Percentiles rank a stretch among this genome's conserved stretches.
phyloP scores from a whole-genome alignment of 2,329 filamentous ascomycete species.

The Phaeosphaeria sp. region DNA sequence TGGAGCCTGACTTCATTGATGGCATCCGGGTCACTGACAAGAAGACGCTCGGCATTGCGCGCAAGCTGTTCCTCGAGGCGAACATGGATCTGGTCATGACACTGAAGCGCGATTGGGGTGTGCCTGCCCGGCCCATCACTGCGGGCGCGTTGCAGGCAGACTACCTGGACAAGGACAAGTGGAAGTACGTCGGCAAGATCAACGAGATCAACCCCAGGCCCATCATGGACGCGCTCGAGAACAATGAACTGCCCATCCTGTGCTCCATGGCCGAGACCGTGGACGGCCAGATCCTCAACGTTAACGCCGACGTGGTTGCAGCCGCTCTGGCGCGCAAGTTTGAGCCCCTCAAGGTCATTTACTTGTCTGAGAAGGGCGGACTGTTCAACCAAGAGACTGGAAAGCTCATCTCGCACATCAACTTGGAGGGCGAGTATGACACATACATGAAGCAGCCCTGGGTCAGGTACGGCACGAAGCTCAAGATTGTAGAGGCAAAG shows the following conservation, averaged over 20 bases:
- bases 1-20: conserved; percentile 95
- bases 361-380: conserved; percentile 97
- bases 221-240: conserved; percentile 86
- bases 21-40: conserved; percentile 95
- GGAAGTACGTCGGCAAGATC: conserved; percentile 94
- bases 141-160: conserved; percentile 90
- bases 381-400: conserved; percentile 92
- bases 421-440: conserved; percentile 95
- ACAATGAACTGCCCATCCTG: conserved; percentile 88
- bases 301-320: conserved; percentile 96
- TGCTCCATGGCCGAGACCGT: conserved; percentile 95
- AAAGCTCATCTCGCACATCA: conserved; percentile 96
- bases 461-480: conserved; percentile 91
- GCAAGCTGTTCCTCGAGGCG: conserved; percentile 93
- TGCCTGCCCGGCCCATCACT: conserved; percentile 86
- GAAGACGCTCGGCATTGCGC: conserved; percentile 88
- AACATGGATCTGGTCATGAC: conserved; percentile 92
- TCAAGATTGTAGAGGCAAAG: conserved; percentile 99
- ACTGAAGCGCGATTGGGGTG: conserved; percentile 81
- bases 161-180: conserved; percentile 96
- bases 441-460: conserved; percentile 91
- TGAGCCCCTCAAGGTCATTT: conserved; percentile 96
- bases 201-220: conserved; percentile 88
- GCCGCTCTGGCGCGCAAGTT: conserved; percentile 88
- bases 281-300: conserved; percentile 92